These are phyloP conservation scores for Rhodosporidiobolus odoratus DNA, from an alignment of 768 basidiomycete genomes.

Conservation along the genomic window DNA sequence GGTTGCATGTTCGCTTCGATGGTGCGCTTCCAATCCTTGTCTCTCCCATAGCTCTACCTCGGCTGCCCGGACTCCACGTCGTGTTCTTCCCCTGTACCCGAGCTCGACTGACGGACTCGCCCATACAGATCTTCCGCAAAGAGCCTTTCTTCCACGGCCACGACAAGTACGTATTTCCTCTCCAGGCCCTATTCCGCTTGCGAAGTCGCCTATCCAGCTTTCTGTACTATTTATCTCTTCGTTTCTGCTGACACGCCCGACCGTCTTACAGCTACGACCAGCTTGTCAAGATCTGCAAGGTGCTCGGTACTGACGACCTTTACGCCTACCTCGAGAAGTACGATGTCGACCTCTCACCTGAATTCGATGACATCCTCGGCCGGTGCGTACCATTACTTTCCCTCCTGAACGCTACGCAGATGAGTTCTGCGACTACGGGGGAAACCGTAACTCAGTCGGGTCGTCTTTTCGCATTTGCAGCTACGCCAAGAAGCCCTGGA, in stretches of 20 bases:
- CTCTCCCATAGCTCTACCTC: background rate
- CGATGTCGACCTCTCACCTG: constrained; percentile 89
- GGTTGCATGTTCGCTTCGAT: constrained; percentile 39
- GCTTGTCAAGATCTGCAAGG: constrained; percentile 39
- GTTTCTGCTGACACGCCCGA: background rate
- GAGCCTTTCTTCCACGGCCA: constrained; percentile 40
- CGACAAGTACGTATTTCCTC: constrained; percentile 7
- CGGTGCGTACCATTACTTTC: constrained; percentile 46
- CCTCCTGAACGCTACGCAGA: too few relatives aligned
- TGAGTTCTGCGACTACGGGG: too few relatives aligned
- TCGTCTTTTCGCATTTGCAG: background rate
- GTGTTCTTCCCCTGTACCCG: too few relatives aligned
- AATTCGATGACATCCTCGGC: constrained; percentile 88
- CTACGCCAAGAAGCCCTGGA: constrained; percentile 80
- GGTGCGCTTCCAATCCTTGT: constrained; percentile 2
- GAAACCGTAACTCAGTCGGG: background rate
- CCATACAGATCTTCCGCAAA: constrained; percentile 36
- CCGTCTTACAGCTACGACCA: constrained; percentile 30
- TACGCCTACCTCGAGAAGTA: constrained; percentile 53
- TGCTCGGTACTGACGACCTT: constrained; percentile 38
- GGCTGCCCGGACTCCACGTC: too few relatives aligned
- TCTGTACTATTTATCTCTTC: background rate
- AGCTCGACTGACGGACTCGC: background rate
- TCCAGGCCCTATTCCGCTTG: too few relatives aligned
- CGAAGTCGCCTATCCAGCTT: background rate